These are phyloP conservation scores for Pseudocercospora pini-densiflorae DNA, from an alignment of 2,329 filamentous ascomycete species.

Conservation along the genomic window DNA sequence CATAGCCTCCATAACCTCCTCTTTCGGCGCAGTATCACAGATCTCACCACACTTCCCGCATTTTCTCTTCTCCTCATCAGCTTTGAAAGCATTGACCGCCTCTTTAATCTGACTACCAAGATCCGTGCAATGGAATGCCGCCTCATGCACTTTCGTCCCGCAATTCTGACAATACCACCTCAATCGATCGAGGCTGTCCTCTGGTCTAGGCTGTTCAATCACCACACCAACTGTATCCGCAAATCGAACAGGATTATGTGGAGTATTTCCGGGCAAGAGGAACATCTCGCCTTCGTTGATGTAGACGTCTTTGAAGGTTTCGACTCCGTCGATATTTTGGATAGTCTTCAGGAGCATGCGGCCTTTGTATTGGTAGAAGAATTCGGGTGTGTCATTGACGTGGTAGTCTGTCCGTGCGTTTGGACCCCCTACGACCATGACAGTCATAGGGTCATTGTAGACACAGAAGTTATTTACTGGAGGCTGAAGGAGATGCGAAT, in stretches of 20 bases:
- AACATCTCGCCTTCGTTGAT: slow-evolving; percentile 96
- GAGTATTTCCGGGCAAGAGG: slow-evolving; percentile 86
- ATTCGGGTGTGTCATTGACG: slow-evolving; percentile 94
- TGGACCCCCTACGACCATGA: slow-evolving; percentile 95
- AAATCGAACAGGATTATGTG: slow-evolving; percentile 93
- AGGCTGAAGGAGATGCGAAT: slow-evolving; percentile 88
- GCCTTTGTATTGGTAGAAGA: slow-evolving; percentile 96
- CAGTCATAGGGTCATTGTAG: slow-evolving; percentile 80
- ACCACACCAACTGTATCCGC: slow-evolving; percentile 93
- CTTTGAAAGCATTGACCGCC: slow-evolving; percentile 81
- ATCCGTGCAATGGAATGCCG: slow-evolving; percentile 81
- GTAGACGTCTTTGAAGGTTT: slow-evolving; percentile 77
- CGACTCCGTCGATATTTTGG: slow-evolving; percentile 81
- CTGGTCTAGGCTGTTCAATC: slow-evolving; percentile 79
- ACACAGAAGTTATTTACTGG: slow-evolving; percentile 98
- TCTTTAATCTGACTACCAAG: slow-evolving; percentile 93
- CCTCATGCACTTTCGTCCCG: slow-evolving; percentile 81
- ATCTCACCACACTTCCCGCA: slow-evolving; percentile 78
- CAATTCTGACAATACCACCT: slow-evolving; percentile 95
- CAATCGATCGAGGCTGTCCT: slow-evolving; percentile 73
- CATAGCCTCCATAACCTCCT: slow-evolving; percentile 43
- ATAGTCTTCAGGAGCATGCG: slow-evolving; percentile 93
- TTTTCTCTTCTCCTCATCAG: slow-evolving; percentile 70
- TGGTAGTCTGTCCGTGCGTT: slow-evolving; percentile 98
- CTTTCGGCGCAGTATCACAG: slow-evolving; percentile 69